Percentiles rank a stretch among this genome's conserved stretches.
Conservation (phyloP, 23 red algal species). For the Gracilaria caudata region DNA sequence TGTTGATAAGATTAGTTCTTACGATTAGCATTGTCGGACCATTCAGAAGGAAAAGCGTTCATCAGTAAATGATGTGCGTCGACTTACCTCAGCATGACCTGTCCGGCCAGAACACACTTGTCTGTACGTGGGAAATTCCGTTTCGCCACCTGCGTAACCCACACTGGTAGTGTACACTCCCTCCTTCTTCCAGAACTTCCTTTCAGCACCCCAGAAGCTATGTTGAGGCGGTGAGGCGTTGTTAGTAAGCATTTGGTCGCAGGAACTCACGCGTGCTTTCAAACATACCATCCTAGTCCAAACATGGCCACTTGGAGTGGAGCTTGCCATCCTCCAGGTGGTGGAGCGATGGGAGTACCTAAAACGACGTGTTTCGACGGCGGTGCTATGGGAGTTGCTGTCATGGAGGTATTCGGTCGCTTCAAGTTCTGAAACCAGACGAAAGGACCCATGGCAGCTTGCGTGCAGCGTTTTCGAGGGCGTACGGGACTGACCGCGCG, state of each 20-base stretch:
- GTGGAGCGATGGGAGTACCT: slow-evolving; percentile 36
- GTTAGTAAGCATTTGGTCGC: slow-evolving; percentile 11
- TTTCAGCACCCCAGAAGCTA: slow-evolving; percentile 96
- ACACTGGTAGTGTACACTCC: slow-evolving; percentile 92
- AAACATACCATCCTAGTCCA: slow-evolving; percentile 69
- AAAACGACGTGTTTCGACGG: slow-evolving; percentile 36
- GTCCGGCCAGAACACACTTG: slow-evolving; percentile 88
- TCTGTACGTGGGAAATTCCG: slow-evolving; percentile 79
- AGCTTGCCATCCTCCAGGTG: slow-evolving; percentile 41
- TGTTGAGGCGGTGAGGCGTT: neutral
- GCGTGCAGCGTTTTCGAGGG: neutral
- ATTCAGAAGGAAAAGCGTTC: neutral
- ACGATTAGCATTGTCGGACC: neutral
- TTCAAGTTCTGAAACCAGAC: slow-evolving; percentile 19
- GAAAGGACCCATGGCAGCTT: slow-evolving; percentile 30
- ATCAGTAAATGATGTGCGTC: too few relatives aligned
- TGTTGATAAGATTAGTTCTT: too few relatives aligned
- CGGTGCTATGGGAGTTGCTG: slow-evolving; percentile 16
- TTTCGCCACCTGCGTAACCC: slow-evolving; percentile 85
- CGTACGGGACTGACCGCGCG: neutral
- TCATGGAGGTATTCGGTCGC: neutral
- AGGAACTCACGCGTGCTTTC: neutral
- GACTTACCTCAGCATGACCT: slow-evolving; percentile 88
- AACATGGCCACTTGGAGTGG: slow-evolving; percentile 58
- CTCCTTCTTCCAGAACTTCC: slow-evolving; percentile 74